These are phyloP conservation scores for Centaurea solstitialis DNA, from an alignment of 129 eudicot genomes.

Conservation along the genomic window DNA sequence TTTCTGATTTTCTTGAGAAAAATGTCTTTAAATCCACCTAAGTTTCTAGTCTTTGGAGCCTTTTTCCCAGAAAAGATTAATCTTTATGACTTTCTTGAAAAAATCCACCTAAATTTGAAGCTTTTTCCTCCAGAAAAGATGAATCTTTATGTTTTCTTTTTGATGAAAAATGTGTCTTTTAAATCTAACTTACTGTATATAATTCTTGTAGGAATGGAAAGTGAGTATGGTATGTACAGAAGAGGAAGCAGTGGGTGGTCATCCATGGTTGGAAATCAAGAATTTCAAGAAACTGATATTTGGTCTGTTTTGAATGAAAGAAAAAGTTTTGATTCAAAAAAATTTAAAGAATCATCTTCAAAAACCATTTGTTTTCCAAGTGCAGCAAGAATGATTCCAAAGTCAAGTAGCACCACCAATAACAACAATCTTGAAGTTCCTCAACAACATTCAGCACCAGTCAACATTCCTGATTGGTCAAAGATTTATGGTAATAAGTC, in stretches of 20 bases:
- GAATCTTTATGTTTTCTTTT: slow-evolving; percentile 13
- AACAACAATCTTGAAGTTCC: slow-evolving; percentile 10
- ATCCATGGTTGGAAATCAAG: slow-evolving; percentile 51
- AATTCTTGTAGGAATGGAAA: slow-evolving; percentile 38
- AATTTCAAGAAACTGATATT: slow-evolving; percentile 71
- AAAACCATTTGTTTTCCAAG: slow-evolving; percentile 34
- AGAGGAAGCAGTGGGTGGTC: slow-evolving; percentile 66
- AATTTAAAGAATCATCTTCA: slow-evolving; percentile 29
- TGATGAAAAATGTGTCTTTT: no score
- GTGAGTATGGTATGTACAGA: slow-evolving; percentile 46
- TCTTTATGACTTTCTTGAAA: slow-evolving; percentile 16
- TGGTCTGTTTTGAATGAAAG: slow-evolving; percentile 55
- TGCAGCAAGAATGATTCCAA: slow-evolving; percentile 72
- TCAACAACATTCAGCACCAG: slow-evolving; percentile 76
- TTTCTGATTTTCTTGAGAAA: slow-evolving; percentile 1
- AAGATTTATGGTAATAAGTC: slow-evolving; percentile 65
- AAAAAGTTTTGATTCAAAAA: slow-evolving; percentile 29
- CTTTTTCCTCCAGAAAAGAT: not conserved
- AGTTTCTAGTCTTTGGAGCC: not conserved
- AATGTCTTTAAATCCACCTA: not conserved
- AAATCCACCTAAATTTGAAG: not conserved
- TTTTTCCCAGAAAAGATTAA: slow-evolving; percentile 4
- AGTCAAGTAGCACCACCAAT: slow-evolving; percentile 13
- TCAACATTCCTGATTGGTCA: slow-evolving; percentile 85
- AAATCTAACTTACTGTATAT: not conserved